Base-by-base conservation (phyloP, 345 rosid genomes). In the Noccaea caerulescens region DNA sequence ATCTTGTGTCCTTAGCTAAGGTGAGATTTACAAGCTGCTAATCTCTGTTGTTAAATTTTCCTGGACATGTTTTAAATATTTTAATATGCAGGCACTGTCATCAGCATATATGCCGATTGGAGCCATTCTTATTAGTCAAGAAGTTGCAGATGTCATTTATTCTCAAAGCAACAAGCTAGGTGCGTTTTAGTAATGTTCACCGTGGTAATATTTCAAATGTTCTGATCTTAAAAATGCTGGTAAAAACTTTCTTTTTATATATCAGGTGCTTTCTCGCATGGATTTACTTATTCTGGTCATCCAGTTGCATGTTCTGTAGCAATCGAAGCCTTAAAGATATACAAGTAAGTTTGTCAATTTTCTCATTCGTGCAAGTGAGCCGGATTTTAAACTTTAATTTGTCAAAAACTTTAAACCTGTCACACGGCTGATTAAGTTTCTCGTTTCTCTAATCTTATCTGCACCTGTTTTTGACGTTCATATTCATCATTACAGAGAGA, bases 121-220 rank as follows among this genome's bases (percentile, higher is more conserved):
- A 73, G 98, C 94, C 72, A 86, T 88, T 76, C 84, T 91, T 61
- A 80, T 88, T 62, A 89, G 96, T 77, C 93, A 90, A 41, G 84
- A 94, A 84, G 72, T 91, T 69, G 78, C 98, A 61, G 97, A 91
- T 39, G 97, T 91, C 54, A 87, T 94, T 44, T 53, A 88, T 72
- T 91, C 99, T 25, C 99, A 94, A 69, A 94, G 98, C 89, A 91
- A 81, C 85, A 84, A 85, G 80, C 96, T 94, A 37, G 99, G 99
- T 94, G 70, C n/a, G 72, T 3, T 55, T 51, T 52, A 11, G 43
- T 69, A 47, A 23, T 53, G 27, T 32, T 66, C 49, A 45, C 16
- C 1, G 27, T 27, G 6, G 55, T 46, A 5, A 57, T 56, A 62
- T 5, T 12, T 16, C 42, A 16, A 49, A 20, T 32, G 27, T 41